These are phyloP conservation scores for Fusarium falciforme DNA, from an alignment of 2,329 filamentous ascomycete species.

Conservation along the genomic window DNA sequence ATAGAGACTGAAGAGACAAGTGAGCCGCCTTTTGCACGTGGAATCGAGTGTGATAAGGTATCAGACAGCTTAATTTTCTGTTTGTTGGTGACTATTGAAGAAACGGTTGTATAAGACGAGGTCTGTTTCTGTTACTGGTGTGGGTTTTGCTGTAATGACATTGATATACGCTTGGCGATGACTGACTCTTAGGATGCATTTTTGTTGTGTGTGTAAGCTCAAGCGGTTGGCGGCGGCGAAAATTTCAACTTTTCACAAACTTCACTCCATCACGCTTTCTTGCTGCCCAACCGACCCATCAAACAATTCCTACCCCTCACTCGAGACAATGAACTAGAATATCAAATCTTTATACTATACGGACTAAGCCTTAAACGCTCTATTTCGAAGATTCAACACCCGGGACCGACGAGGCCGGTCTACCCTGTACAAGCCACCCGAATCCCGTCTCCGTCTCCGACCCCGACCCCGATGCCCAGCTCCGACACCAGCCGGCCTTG, in stretches of 20 bases:
- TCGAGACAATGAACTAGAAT: not conserved
- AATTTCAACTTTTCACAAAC: constrained; percentile 35
- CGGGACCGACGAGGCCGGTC: not conserved
- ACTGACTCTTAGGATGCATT: not conserved
- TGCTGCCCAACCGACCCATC: constrained; percentile 13
- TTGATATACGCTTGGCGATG: not conserved
- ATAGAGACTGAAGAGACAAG: not conserved
- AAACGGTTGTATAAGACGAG: not conserved
- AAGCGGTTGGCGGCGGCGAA: constrained; percentile 29
- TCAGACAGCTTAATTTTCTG: not conserved
- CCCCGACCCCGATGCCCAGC: constrained; percentile 29
- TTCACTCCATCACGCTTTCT: constrained; percentile 13
- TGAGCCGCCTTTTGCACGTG: not conserved
- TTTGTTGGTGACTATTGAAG: not conserved
- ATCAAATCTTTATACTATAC: not conserved
- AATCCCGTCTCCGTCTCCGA: constrained; percentile 5
- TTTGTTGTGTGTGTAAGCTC: not conserved
- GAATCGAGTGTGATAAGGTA: not conserved
- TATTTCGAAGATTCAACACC: not conserved
- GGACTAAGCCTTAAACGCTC: too few species aligned
- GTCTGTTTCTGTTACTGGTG: not conserved
- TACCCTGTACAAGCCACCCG: constrained; percentile 37
- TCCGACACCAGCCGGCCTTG: constrained; percentile 43
- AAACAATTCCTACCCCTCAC: not conserved
- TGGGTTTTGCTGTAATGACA: not conserved